Evolutionary conservation across 352 stramenopile genomes (phyloP), one percentile per base, ranked within the genome.

Genomic region (Elongisporangium prolatum): DNA sequence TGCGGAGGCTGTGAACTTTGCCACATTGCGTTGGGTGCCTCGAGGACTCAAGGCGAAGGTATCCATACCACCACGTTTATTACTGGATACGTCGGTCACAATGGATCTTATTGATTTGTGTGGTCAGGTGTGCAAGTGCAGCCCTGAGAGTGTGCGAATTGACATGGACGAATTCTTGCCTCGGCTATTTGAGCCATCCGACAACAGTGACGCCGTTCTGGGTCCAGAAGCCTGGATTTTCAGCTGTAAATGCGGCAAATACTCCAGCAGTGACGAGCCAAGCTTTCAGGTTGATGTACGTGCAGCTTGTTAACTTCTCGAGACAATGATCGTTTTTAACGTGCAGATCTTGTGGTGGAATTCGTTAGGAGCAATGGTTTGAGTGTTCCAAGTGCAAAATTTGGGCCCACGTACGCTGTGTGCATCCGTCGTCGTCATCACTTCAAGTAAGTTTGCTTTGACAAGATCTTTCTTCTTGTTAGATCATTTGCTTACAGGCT

Each of bases 1-100:
- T 55, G 89, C 89, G 4, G 89, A 97, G 61, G 86, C 87, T 4
- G 89, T 93, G 17, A 97, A 97, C 63, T 97, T 97, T 74, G 89
- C 81, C 2, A 88, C 88, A 9, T 55, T 94, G 20, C 72, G 86
- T 49, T 97, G 89, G 89, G 80, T 97, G 54, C 64, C 73, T 2
- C 83, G 86, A 52, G 88, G 83, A 4, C 58, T 91, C 17, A 84
- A 82, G 59, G 89, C 89, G 10, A 91, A 93, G 61, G 84, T 93
- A 61, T n/a, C n/a, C n/a, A n/a, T n/a, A n/a, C n/a, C n/a, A n/a
- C n/a, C n/a, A n/a, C n/a, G n/a, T n/a, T n/a, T n/a, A n/a, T n/a
- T n/a, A n/a, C n/a, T n/a, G n/a, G n/a, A n/a, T n/a, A n/a, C n/a
- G n/a, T n/a, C n/a, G n/a, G n/a, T n/a, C n/a, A n/a, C n/a, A n/a